phyloP scores from a whole-genome alignment of 169 alveolate genomes.

The Eimeria maxima region DNA sequence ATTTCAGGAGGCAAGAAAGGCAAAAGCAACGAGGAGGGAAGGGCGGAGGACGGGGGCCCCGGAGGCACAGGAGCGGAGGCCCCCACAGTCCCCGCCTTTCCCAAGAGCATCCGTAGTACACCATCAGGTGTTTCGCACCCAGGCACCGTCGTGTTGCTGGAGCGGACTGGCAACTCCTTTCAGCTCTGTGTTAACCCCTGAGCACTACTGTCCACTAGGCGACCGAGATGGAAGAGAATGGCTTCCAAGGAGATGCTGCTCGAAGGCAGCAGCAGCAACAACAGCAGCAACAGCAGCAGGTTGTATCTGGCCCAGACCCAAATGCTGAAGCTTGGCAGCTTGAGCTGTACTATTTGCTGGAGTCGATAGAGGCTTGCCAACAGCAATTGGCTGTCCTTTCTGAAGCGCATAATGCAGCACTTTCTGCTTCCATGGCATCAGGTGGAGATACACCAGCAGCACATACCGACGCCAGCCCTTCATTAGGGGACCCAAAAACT shows the following conservation, averaged over 20 bases:
- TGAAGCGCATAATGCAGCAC: conserved; percentile 8
- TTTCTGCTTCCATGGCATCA: not conserved
- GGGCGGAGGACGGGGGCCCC: conserved; percentile 56
- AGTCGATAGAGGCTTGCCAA: conserved; percentile 55
- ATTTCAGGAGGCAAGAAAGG: not conserved
- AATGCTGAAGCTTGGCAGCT: conserved; percentile 44
- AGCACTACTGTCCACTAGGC: not conserved
- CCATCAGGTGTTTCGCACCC: not conserved
- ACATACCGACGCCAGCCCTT: not conserved
- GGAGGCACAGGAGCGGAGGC: not conserved
- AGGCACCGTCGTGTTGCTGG: not conserved
- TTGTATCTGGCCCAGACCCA: conserved; percentile 7
- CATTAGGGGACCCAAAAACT: conserved; percentile 32
- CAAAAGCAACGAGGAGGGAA: conserved; percentile 5
- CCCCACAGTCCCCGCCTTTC: conserved; percentile 50
- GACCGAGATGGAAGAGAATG: conserved; percentile 43
- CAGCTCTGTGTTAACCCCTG: not conserved
- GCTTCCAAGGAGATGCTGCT: conserved; percentile 26
- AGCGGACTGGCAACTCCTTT: not conserved
- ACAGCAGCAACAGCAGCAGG: not conserved
- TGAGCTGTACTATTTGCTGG: conserved; percentile 61
- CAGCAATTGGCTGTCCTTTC: conserved; percentile 18
- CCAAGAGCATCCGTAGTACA: not conserved
- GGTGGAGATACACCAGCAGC: not conserved
- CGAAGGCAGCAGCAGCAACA: conserved; percentile 43